These are phyloP conservation scores for Xanthoconium stramineum DNA, from an alignment of 768 basidiomycete genomes.

Conservation along the genomic window DNA sequence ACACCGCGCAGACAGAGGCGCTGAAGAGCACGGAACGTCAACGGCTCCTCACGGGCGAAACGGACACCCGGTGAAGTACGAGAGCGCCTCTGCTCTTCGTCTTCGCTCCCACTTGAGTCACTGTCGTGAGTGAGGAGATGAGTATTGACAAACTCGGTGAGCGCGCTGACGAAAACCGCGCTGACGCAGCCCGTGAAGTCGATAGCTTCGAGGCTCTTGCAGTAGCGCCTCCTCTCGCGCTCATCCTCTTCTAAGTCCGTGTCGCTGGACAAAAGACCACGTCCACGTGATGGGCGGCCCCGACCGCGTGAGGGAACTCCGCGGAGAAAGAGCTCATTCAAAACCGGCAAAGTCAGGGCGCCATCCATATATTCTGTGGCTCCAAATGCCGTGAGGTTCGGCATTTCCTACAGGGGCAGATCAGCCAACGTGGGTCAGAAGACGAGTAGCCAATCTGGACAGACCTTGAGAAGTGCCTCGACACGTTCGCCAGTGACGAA, in stretches of 20 bases:
- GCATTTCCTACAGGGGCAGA: conserved; percentile 64
- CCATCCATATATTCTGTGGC: conserved; percentile 99
- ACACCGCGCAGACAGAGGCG: conserved; percentile 82
- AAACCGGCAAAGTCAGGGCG: conserved; percentile 76
- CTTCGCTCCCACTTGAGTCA: conserved; percentile 45
- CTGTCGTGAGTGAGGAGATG: conserved; percentile 48
- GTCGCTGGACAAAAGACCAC: conserved; percentile 46
- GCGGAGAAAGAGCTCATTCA: conserved; percentile 88
- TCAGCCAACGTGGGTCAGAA: conserved; percentile 5
- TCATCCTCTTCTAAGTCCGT: conserved; percentile 74
- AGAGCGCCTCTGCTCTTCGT: conserved; percentile 30
- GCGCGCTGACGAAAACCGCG: conserved; percentile 80
- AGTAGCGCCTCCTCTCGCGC: conserved; percentile 67
- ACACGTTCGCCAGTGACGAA: conserved; percentile 93
- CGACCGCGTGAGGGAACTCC: conserved; percentile 69
- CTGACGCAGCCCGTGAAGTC: conserved; percentile 96
- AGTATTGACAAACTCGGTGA: conserved; percentile 76
- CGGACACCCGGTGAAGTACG: conserved; percentile 34
- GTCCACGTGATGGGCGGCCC: conserved; percentile 66
- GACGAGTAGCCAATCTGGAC: conserved; percentile 16
- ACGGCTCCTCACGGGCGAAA: conserved; percentile 43
- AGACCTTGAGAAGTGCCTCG: conserved; percentile 70
- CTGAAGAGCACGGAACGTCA: conserved; percentile 64
- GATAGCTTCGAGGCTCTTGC: conserved; percentile 78
- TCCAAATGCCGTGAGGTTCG: conserved; percentile 84